Evolutionary conservation across 2,329 filamentous ascomycete genomes (phyloP), one percentile per base, ranked within the genome.

Genomic region (Simplicillium sp.): DNA sequence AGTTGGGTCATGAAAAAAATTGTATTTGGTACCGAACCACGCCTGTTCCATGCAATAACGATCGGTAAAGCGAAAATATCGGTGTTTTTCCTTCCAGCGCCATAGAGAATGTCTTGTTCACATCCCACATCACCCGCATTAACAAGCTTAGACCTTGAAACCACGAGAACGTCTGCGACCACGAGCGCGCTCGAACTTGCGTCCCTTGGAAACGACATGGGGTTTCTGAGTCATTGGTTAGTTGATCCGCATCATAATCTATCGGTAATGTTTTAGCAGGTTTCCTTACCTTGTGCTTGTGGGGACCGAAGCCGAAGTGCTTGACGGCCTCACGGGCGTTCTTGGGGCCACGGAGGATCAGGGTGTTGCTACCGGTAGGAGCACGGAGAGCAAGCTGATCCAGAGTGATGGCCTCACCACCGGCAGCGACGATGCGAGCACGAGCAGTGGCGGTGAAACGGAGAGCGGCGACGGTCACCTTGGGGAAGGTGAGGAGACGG

Each of bases 171-270:
- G 79, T 84, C 92, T 94, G 74, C 92, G 89, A 72, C 92, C 94
- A 92, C 92, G 89, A 63, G 89, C 92, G 63, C 82, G 80, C 84
- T 98, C 94, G 78, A 98, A 98, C 80, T 98, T 98, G 74, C 92
- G 85, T 64, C 94, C 94, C 86, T 98, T 98, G 78, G 87, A 94
- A 72, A 87, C 80, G 62, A 98, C 80, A 59, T 94, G 86, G 57
- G 90, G 90, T 81, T 96, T 97, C 90, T 92, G 54, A 46, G 59
- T 33, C 48, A 45, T 34, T 41, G 37, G 51, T 70, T 51, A 71
- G 64, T 48, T 25, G 20, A 47, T 39, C 38, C 33, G 18, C 13
- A 38, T 14, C 13, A 28, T 12, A 13, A 33, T 17, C 25, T 18
- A 18, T 32, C 9, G 5, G 9, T 25, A 33, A 15, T 7, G 16